Evolutionary conservation across 2,329 filamentous ascomycete species (phyloP), one percentile per base, ranked within the genome.

Genomic region (Periconia sp.): DNA sequence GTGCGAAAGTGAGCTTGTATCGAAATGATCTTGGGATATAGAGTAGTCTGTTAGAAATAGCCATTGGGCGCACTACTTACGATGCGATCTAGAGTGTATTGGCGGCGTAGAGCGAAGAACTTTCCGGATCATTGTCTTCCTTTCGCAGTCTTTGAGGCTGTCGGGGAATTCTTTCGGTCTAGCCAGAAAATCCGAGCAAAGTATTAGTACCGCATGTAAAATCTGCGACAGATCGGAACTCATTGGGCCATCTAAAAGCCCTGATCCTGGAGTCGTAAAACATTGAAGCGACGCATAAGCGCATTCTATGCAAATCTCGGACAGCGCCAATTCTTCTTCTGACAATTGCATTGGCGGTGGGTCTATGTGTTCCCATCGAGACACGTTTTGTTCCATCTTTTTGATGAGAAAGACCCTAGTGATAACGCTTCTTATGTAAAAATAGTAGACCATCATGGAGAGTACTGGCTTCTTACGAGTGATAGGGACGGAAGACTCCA

Each of bases 251-350:
- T 65, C 62, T 17, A 64, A 52, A 1, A 56, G 55, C 10, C 61
- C 49, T 11, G 60, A 41, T 8, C 55, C 52, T 5, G 59, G 60
- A 3, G 55, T 54, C 40, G 57, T 56, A 7, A 68, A 62, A 51
- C 55, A 63, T 35, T 61, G 57, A 33, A 69, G 49, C 40, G 59
- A 61, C 40, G 59, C 54, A 43, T 62, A 57, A 11, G 65, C 63
- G 9, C 64, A 66, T 23, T 64, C 59, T 9, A 69, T 60, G 49
- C 66, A 69, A 27, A 66, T 63, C 45, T 68, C 64, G 33, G 58
- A 59, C n/a, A 69, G 46, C 10, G 45, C 30, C 6, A 65, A 47
- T 43, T 27, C 50, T 58, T 23, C 52, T 60, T 20, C 40, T 46
- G 48, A 57, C 58, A 43, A 64, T 53, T 14, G 58, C 55, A 3